phyloP scores from a whole-genome alignment of 2,329 filamentous ascomycete species.

The Xylaria sp. region DNA sequence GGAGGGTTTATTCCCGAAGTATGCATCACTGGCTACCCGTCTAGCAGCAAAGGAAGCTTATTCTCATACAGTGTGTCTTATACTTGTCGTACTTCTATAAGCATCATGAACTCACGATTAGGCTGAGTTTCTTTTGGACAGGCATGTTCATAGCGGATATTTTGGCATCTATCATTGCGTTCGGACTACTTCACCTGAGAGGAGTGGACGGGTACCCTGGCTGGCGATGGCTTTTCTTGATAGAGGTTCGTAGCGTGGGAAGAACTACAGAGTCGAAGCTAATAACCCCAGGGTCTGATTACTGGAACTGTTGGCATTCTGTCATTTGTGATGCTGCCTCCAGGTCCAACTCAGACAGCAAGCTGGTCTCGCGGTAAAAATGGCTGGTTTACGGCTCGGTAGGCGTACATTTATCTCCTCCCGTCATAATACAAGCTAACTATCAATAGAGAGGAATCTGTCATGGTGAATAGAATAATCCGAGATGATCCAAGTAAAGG shows the following conservation, averaged over 20 bases:
- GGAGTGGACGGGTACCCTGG: slow-evolving; percentile 51
- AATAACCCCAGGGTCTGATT: slow-evolving; percentile 41
- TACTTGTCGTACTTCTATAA: slow-evolving; percentile 51
- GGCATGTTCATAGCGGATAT: slow-evolving; percentile 49
- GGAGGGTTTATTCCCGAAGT: slow-evolving; percentile 50
- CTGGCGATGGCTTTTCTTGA: slow-evolving; percentile 62
- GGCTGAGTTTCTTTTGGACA: slow-evolving; percentile 53
- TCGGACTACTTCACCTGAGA: slow-evolving; percentile 51
- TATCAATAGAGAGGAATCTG: slow-evolving; percentile 57
- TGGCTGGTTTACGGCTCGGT: slow-evolving; percentile 66
- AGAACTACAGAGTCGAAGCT: neutral
- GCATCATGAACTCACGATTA: slow-evolving; percentile 51
- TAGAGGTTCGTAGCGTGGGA: slow-evolving; percentile 52
- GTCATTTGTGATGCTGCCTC: slow-evolving; percentile 63
- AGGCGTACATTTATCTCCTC: neutral
- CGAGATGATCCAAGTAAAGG: slow-evolving; percentile 68
- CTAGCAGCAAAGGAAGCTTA: neutral
- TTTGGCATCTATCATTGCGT: slow-evolving; percentile 51
- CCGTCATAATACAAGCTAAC: neutral
- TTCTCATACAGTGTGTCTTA: slow-evolving; percentile 42
- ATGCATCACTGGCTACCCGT: slow-evolving; percentile 1
- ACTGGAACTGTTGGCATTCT: slow-evolving; percentile 56
- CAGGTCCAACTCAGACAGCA: slow-evolving; percentile 58
- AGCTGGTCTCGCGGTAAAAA: slow-evolving; percentile 58
- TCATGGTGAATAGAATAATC: slow-evolving; percentile 65